phyloP scores from a whole-genome alignment of 2,329 filamentous ascomycete species.

The Hortaea sp. region DNA sequence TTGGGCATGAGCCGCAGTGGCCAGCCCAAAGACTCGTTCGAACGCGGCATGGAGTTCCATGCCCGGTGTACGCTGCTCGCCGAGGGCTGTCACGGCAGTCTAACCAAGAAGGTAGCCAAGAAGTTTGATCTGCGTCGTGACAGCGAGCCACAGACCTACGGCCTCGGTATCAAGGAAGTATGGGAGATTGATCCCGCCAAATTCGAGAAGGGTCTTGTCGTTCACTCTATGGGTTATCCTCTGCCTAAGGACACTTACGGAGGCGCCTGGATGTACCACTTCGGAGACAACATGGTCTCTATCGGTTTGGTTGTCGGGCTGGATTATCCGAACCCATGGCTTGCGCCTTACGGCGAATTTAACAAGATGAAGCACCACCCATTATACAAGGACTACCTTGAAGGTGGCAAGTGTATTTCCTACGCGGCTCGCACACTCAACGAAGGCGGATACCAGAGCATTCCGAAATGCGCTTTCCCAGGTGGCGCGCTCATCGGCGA shows the following conservation, averaged over 20 bases:
- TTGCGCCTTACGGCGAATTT: slow-evolving; percentile 91
- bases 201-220: slow-evolving; percentile 75
- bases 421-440: slow-evolving; percentile 87
- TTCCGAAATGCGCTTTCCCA: slow-evolving; percentile 93
- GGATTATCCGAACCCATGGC: slow-evolving; percentile 93
- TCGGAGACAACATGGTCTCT: slow-evolving; percentile 91
- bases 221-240: slow-evolving; percentile 89
- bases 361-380: slow-evolving; percentile 98
- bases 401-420: slow-evolving; percentile 94
- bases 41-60: slow-evolving; percentile 97
- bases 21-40: slow-evolving; percentile 79
- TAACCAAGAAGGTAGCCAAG: slow-evolving; percentile 90
- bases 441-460: slow-evolving; percentile 94
- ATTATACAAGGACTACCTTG: slow-evolving; percentile 74
- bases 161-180: slow-evolving; percentile 87
- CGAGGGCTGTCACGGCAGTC: slow-evolving; percentile 89
- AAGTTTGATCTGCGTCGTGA: slow-evolving; percentile 86
- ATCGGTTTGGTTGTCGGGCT: slow-evolving; percentile 85
- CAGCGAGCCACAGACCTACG: slow-evolving; percentile 91
- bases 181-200: slow-evolving; percentile 94
- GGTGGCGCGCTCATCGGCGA: slow-evolving; percentile 93
- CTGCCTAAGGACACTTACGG: slow-evolving; percentile 83
- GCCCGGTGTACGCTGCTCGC: slow-evolving; percentile 83
- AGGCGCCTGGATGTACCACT: slow-evolving; percentile 99
- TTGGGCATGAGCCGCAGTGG: slow-evolving; percentile 74